Conservation (phyloP, 169 alveolate species). For the Plasmodium sp. region DNA sequence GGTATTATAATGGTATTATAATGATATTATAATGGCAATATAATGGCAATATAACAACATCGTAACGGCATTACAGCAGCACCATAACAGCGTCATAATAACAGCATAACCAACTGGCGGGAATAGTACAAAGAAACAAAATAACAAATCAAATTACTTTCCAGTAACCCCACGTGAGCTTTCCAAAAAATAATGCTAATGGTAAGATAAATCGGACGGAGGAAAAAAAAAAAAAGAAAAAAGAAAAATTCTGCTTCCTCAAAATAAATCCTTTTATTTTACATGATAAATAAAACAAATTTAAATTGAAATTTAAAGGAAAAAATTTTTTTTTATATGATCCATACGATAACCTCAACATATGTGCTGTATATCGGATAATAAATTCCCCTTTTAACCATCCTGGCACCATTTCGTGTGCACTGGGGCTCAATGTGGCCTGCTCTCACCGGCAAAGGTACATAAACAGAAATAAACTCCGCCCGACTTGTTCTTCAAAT, state of each 20-base stretch:
- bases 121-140: not conserved
- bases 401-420: not conserved
- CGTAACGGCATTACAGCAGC: not conserved
- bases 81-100: not conserved
- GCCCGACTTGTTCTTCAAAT: not conserved
- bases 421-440: not conserved
- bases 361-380: not conserved
- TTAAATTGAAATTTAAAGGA: not conserved
- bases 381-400: not conserved
- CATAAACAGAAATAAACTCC: not conserved
- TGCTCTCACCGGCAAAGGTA: not conserved
- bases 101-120: not conserved
- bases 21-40: not conserved
- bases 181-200: not conserved
- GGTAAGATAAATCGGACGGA: not conserved
- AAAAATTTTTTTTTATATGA: not conserved
- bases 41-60: not conserved
- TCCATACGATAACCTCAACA: not conserved
- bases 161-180: not conserved
- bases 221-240: not conserved
- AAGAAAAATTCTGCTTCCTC: not conserved
- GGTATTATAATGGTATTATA: not conserved
- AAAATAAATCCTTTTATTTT: not conserved
- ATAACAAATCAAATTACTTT: not conserved
- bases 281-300: not conserved